A percentile compares a stretch with the other conserved stretches of the same genome.
These are phyloP conservation scores for Scutellaria barbata DNA, from an alignment of 257 asterid genomes.

Conservation along the genomic window DNA sequence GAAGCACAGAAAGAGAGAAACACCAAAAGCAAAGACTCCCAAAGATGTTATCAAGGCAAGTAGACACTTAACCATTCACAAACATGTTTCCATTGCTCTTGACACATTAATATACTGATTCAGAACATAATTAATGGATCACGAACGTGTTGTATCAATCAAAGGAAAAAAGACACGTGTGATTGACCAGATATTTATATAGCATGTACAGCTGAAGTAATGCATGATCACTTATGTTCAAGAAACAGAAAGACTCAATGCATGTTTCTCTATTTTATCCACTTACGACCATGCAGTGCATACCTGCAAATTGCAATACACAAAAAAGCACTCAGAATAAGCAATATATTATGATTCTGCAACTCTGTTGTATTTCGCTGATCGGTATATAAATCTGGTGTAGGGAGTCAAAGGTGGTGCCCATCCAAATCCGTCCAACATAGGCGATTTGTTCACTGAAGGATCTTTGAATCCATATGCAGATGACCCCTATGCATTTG, in stretches of 20 bases:
- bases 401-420: slow-evolving; percentile 60
- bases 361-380: slow-evolving; percentile 31
- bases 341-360: not conserved
- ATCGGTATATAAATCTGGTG: slow-evolving; percentile 36
- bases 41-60: slow-evolving; percentile 58
- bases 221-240: not conserved
- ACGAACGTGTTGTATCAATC: not conserved
- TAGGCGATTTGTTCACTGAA: slow-evolving; percentile 92
- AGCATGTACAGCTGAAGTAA: slow-evolving; percentile 6
- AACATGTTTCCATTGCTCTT: slow-evolving; percentile 26
- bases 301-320: slow-evolving; percentile 1
- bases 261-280: not conserved
- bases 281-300: slow-evolving; percentile 1
- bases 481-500: slow-evolving; percentile 97
- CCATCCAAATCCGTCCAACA: slow-evolving; percentile 66
- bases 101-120: slow-evolving; percentile 11
- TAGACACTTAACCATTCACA: slow-evolving; percentile 30
- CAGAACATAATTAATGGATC: slow-evolving; percentile 4
- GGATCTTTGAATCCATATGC: slow-evolving; percentile 95
- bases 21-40: slow-evolving; percentile 75
- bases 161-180: not conserved
- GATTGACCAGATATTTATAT: not conserved
- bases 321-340: not conserved
- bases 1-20: slow-evolving; percentile 60
- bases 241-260: slow-evolving; percentile 15